Evolutionary conservation across 2,329 filamentous ascomycete species (phyloP).

Genomic region (Colletotrichum acutatum): DNA sequence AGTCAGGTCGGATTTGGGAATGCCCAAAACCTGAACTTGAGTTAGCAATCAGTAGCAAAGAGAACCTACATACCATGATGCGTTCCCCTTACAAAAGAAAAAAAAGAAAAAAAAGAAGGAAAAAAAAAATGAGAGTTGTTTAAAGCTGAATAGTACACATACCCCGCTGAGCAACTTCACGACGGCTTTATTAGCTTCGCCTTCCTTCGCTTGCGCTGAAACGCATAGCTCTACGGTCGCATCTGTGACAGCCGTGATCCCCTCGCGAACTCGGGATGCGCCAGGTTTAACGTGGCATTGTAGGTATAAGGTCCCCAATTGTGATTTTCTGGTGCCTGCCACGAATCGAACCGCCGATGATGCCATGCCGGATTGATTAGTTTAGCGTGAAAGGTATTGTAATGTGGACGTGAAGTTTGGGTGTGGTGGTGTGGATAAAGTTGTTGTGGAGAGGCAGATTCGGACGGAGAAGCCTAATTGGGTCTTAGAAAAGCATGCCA

Average conservation of each 20-base stretch:
- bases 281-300: slow-evolving; percentile 76
- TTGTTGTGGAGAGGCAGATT: slow-evolving; percentile 12
- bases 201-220: slow-evolving; percentile 71
- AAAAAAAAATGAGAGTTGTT: too few relatives aligned
- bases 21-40: slow-evolving; percentile 60
- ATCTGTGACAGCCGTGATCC: slow-evolving; percentile 66
- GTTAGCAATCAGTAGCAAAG: background rate
- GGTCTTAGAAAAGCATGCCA: background rate
- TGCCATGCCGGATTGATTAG: background rate
- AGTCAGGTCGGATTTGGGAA: slow-evolving; percentile 72
- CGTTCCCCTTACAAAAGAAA: too few relatives aligned
- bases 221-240: slow-evolving; percentile 73
- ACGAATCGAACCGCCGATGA: slow-evolving; percentile 57
- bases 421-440: background rate
- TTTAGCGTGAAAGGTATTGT: background rate
- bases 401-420: background rate
- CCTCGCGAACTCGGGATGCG: slow-evolving; percentile 69
- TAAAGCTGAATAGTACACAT: slow-evolving; percentile 30
- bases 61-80: too few relatives aligned
- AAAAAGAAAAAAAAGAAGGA: too few relatives aligned
- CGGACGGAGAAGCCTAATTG: background rate
- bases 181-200: slow-evolving; percentile 76
- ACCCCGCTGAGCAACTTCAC: slow-evolving; percentile 71
- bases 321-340: slow-evolving; percentile 57
- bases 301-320: slow-evolving; percentile 63